A percentile compares a stretch with the other conserved stretches of the same genome.
These are phyloP conservation scores for Barnettozyma pratensis DNA, from an alignment of 805 yeast genomes.

Conservation along the genomic window DNA sequence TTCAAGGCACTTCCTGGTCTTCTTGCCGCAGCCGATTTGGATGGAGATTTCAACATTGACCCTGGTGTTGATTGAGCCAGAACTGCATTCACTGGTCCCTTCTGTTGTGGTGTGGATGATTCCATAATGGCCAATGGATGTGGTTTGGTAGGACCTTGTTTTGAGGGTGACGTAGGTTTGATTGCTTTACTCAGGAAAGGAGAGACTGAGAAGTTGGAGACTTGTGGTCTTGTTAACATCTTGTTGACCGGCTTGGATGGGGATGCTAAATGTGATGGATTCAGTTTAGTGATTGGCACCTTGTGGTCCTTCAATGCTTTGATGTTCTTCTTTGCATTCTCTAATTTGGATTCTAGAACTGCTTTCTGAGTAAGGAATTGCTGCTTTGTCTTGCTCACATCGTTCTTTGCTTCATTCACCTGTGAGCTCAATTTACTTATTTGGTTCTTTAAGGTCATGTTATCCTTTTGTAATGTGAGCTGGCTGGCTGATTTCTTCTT, in stretches of 20 bases:
- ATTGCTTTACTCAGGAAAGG: conserved; percentile 18
- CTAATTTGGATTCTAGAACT: conserved; percentile 30
- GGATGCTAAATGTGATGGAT: conserved; percentile 15
- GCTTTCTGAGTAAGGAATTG: conserved; percentile 30
- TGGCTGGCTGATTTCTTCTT: conserved; percentile 20
- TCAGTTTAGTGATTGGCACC: conserved; percentile 1
- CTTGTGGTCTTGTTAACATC: conserved; percentile 11
- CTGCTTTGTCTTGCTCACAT: conserved; percentile 27
- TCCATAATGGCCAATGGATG: conserved; percentile 4
- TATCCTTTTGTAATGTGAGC: conserved; percentile 23
- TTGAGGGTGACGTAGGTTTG: conserved; percentile 8
- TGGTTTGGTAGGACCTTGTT: background rate
- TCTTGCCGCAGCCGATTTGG: conserved; percentile 12
- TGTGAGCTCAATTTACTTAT: conserved; percentile 29
- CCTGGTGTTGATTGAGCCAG: conserved; percentile 27
- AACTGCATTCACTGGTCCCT: conserved; percentile 8
- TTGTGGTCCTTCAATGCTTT: conserved; percentile 21
- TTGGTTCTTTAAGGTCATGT: conserved; percentile 30
- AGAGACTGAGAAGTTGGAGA: conserved; percentile 17
- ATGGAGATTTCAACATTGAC: conserved; percentile 14
- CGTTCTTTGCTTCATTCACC: conserved; percentile 24
- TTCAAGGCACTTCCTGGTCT: conserved; percentile 20
- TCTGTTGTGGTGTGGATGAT: conserved; percentile 15
- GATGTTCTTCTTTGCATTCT: conserved; percentile 28
- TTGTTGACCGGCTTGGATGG: conserved; percentile 2